These are phyloP conservation scores for Xerocomus spinulosus DNA, from an alignment of 768 basidiomycete genomes.

Conservation along the genomic window DNA sequence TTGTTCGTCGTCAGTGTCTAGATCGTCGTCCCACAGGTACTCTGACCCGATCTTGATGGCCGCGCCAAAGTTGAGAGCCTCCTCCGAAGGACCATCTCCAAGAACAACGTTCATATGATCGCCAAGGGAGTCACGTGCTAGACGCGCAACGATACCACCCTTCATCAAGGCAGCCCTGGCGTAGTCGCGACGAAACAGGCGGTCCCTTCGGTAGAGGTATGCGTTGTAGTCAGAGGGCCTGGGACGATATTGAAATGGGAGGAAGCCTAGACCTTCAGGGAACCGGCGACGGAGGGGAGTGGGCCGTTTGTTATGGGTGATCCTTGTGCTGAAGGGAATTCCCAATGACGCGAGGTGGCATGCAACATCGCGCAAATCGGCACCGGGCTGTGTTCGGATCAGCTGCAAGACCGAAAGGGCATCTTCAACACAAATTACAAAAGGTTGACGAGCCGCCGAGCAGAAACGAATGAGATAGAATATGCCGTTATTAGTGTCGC, in stretches of 20 bases:
- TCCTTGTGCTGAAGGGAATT: neutral
- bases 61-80: neutral
- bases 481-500: neutral
- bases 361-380: neutral
- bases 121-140: neutral
- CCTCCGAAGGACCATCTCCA: neutral
- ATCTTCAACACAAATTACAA: neutral
- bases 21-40: constrained; percentile 4
- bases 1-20: neutral
- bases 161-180: constrained; percentile 1
- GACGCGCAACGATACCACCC: constrained; percentile 2
- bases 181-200: neutral
- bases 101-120: neutral
- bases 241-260: neutral
- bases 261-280: neutral
- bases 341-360: neutral
- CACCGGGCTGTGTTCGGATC: neutral
- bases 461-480: neutral
- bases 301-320: neutral
- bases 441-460: neutral
- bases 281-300: neutral
- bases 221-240: neutral
- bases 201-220: constrained; percentile 2
- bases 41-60: neutral
- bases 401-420: neutral